These are phyloP conservation scores for Boeremia exigua DNA, from an alignment of 2,329 filamentous ascomycete genomes.

Conservation along the genomic window DNA sequence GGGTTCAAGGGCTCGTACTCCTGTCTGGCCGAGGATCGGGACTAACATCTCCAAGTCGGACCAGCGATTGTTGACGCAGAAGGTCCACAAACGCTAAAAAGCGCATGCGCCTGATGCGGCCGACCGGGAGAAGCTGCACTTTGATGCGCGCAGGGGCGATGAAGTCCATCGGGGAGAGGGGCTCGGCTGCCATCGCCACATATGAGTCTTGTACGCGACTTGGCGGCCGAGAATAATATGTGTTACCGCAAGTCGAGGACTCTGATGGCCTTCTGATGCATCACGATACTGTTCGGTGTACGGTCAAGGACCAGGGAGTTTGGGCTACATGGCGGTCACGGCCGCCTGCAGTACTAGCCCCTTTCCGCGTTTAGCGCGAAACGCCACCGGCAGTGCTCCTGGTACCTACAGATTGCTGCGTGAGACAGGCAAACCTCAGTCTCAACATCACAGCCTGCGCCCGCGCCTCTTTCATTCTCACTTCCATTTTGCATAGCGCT, in stretches of 20 bases:
- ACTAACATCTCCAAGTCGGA: slow-evolving; percentile 84
- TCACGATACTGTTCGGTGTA: slow-evolving; percentile 25
- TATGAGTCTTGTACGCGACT: slow-evolving; percentile 39
- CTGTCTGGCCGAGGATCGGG: slow-evolving; percentile 83
- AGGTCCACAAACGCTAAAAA: slow-evolving; percentile 81
- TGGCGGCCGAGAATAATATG: slow-evolving; percentile 27
- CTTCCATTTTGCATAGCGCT: slow-evolving; percentile 40
- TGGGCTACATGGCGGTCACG: slow-evolving; percentile 31
- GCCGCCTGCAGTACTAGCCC: slow-evolving; percentile 12
- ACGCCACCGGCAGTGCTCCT: slow-evolving; percentile 15
- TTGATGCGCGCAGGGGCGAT: slow-evolving; percentile 90
- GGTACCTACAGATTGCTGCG: slow-evolving; percentile 2
- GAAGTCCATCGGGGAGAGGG: slow-evolving; percentile 70
- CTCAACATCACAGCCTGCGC: slow-evolving; percentile 5
- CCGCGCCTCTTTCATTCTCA: slow-evolving; percentile 12
- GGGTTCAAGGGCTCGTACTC: slow-evolving; percentile 64
- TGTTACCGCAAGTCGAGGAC: slow-evolving; percentile 21
- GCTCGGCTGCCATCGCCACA: slow-evolving; percentile 83
- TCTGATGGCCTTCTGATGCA: slow-evolving; percentile 16
- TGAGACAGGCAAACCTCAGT: slow-evolving; percentile 1
- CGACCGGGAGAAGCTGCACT: slow-evolving; percentile 84
- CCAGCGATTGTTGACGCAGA: slow-evolving; percentile 78
- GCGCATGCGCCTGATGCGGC: slow-evolving; percentile 80
- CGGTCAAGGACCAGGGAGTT: slow-evolving; percentile 26
- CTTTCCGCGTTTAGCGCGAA: slow-evolving; percentile 12